A percentile compares a stretch with the other conserved stretches of the same genome.
These are phyloP conservation scores for Dryadomyces quercus-mongolicae DNA, from an alignment of 2,329 filamentous ascomycete genomes.

Conservation along the genomic window DNA sequence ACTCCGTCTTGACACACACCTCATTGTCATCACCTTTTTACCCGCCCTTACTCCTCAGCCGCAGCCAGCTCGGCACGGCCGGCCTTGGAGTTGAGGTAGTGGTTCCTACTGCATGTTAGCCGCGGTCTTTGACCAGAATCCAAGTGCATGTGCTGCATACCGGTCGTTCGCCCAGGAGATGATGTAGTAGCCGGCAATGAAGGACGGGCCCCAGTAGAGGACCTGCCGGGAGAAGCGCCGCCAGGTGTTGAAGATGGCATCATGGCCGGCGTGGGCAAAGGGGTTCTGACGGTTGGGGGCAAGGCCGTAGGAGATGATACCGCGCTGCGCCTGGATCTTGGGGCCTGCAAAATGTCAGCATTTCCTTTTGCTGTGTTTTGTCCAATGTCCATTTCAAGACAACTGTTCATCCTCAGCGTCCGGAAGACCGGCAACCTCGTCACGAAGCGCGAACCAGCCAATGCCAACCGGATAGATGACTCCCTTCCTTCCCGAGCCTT, in stretches of 20 bases:
- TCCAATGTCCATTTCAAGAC: not conserved
- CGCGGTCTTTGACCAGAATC: not conserved
- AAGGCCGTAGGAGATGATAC: slow-evolving; percentile 60
- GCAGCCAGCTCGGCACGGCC: slow-evolving; percentile 47
- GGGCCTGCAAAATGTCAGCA: slow-evolving; percentile 4
- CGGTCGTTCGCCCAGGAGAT: slow-evolving; percentile 88
- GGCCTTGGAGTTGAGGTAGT: slow-evolving; percentile 71
- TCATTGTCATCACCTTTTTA: not conserved
- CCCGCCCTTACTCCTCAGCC: slow-evolving; percentile 7
- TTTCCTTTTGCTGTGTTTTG: too few species aligned
- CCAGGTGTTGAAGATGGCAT: slow-evolving; percentile 91
- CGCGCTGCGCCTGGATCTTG: slow-evolving; percentile 33
- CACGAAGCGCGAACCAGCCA: not conserved
- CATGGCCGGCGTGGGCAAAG: slow-evolving; percentile 63
- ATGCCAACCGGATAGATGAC: not conserved
- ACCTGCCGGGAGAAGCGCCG: slow-evolving; percentile 77
- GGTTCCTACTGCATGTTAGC: slow-evolving; percentile 41
- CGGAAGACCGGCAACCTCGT: not conserved
- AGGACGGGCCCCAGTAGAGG: slow-evolving; percentile 74
- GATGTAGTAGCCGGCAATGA: slow-evolving; percentile 65
- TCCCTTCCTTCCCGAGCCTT: too few species aligned
- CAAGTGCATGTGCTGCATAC: slow-evolving; percentile 45
- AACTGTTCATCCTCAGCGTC: not conserved
- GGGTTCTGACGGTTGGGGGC: slow-evolving; percentile 83
- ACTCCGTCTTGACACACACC: not conserved